Conservation (phyloP, 1,284 basidiomycete genomes). For the Ceratobasidium sp. region DNA sequence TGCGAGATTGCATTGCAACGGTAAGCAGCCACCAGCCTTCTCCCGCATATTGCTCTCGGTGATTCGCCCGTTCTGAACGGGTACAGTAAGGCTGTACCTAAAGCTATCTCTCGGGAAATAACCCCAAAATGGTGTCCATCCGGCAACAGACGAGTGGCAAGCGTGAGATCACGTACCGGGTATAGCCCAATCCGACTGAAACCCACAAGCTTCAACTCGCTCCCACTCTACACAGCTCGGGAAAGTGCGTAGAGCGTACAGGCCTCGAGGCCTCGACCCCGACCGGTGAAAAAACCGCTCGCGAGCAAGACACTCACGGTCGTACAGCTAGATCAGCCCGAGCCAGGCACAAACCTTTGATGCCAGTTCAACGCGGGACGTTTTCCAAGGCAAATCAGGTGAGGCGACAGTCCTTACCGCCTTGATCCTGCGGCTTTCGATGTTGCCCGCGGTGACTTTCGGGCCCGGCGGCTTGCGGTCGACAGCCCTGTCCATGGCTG, state of each 20-base stretch:
- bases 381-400: neutral
- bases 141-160: neutral
- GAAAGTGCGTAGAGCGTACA: neutral
- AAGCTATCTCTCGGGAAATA: neutral
- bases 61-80: neutral
- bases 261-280: neutral
- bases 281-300: neutral
- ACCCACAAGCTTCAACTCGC: slow-evolving; percentile 2
- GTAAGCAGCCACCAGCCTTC: neutral
- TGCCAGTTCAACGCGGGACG: neutral
- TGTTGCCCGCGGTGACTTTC: neutral
- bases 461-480: slow-evolving; percentile 9
- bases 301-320: slow-evolving; percentile 8
- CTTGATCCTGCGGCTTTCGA: slow-evolving; percentile 11
- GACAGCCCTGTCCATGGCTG: neutral
- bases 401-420: neutral
- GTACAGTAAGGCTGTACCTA: neutral
- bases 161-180: neutral
- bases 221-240: neutral
- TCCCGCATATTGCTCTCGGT: neutral
- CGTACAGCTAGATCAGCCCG: neutral
- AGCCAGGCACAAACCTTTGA: slow-evolving; percentile 8
- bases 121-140: neutral
- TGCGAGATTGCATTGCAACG: neutral
- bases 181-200: neutral